These are phyloP conservation scores for Narthecium ossifragum DNA, from an alignment of 106 monocot genomes.

Conservation along the genomic window DNA sequence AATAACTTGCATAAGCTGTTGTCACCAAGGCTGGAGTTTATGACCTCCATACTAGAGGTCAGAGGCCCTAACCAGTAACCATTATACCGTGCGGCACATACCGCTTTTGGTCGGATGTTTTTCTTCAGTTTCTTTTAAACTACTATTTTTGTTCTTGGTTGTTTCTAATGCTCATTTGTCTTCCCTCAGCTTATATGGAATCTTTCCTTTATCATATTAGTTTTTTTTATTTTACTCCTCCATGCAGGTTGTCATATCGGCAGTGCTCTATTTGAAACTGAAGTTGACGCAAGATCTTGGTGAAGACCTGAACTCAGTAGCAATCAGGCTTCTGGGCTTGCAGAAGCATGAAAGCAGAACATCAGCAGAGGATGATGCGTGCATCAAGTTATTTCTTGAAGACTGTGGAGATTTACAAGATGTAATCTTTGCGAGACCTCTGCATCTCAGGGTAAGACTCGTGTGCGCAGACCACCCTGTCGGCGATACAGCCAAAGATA, in stretches of 20 bases:
- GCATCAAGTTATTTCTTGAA: constrained; percentile 32
- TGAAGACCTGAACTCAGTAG: constrained; percentile 1
- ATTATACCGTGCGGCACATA: too few species aligned
- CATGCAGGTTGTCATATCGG: constrained; percentile 57
- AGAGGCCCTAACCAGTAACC: too few species aligned
- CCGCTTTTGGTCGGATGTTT: too few species aligned
- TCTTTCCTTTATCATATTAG: too few species aligned
- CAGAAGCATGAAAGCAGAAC: constrained; percentile 3
- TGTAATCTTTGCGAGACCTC: constrained; percentile 48
- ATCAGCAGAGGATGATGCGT: constrained; percentile 21
- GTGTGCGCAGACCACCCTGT: constrained; percentile 67
- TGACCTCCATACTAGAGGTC: too few species aligned
- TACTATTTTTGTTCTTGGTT: background rate
- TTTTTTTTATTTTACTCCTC: too few species aligned
- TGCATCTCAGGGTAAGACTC: constrained; percentile 54
- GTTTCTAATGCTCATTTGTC: too few species aligned
- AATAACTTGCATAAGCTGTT: too few species aligned
- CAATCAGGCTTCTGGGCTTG: constrained; percentile 20
- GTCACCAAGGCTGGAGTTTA: too few species aligned
- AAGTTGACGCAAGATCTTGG: background rate
- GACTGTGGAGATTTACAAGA: constrained; percentile 24
- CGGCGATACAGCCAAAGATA: constrained; percentile 35
- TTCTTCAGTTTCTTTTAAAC: background rate
- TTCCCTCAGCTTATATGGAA: too few species aligned
- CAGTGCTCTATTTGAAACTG: constrained; percentile 64